Base-by-base conservation (phyloP, 352 stramenopile genomes). In the Phytophthora tubulina region DNA sequence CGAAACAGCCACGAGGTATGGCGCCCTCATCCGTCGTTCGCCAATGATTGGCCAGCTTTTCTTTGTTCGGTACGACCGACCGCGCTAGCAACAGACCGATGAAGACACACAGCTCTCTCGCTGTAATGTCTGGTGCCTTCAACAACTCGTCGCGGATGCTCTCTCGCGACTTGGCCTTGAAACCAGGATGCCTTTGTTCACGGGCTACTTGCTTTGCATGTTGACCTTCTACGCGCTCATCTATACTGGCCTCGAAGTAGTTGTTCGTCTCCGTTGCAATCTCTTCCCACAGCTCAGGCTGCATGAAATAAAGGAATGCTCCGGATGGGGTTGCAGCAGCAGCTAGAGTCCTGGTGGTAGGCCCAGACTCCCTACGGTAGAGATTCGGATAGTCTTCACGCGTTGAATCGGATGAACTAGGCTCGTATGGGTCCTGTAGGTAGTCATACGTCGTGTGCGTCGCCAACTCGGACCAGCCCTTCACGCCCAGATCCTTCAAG, bases 11-110 rank as follows among this genome's bases (percentile, higher is more conserved):
- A 8, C 54, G 54, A 2, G 54, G 54, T 17, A 62, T 38, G 0
- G 54, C 54, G 0, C 39, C 54, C 7, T 51, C 38, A 7, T 62
- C 27, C 14, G 13, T 51, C 1, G 39, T 62, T 7, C 4, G 15
- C 54, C 54, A 62, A 15, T 62, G 54, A 10, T 62, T 14, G 13
- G 0, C 30, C 4, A 62, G 30, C n/a, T 42, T 62, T 6, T 62
- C 54, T 11, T 62, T 51, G 27, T 52, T 62, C 3, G 54, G 54
- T 2, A n/a, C 21, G 32, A 62, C n/a, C 7, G 39, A n/a, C 1
- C 54, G 21, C 13, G 54, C 54, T 4, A 33, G 6, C 14, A 51
- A 21, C 1, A 51, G 30, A 3, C 54, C 39, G 2, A 62, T 50
- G 8, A 62, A 50, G 13, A 62, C 14, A n/a, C 21, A 62, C 14